Evolutionary conservation across 306 rosid species (phyloP).

Genomic region (Inga oerstediana): DNA sequence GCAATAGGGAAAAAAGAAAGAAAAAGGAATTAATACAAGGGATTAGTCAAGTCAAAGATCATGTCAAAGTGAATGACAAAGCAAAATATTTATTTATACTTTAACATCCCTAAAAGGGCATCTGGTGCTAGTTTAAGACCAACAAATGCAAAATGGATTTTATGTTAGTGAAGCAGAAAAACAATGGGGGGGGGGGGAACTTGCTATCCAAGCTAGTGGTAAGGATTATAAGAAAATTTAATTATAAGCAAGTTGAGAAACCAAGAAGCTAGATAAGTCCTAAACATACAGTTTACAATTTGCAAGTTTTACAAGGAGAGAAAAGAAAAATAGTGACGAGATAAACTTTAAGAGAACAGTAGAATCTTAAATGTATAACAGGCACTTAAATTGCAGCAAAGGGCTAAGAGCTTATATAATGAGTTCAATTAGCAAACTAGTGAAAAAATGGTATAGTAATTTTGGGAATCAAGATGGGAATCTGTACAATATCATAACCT

Average conservation of each 20-base stretch:
- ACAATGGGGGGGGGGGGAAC: slow-evolving; percentile 2
- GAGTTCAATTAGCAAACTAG: slow-evolving; percentile 2
- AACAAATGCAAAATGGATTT: not conserved
- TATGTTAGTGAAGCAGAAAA: not conserved
- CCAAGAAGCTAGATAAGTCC: slow-evolving; percentile 10
- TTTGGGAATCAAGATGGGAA: not conserved
- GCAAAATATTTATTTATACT: slow-evolving; percentile 2
- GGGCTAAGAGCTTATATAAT: not conserved
- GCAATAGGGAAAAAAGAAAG: slow-evolving; percentile 33
- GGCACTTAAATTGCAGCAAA: not conserved
- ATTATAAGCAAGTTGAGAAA: not conserved
- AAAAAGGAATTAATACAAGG: slow-evolving; percentile 7
- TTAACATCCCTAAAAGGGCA: not conserved
- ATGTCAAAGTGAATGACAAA: not conserved
- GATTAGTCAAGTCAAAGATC: not conserved
- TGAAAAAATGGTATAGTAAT: not conserved
- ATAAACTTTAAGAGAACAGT: not conserved
- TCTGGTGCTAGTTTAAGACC: not conserved
- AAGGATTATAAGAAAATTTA: not conserved
- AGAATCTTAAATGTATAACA: not conserved
- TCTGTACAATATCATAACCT: not conserved
- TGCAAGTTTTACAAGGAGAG: not conserved
- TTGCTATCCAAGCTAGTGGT: not conserved
- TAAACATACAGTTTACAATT: not conserved
- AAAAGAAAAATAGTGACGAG: not conserved